A percentile compares a stretch with the other conserved stretches of the same genome.
phyloP scores from a whole-genome alignment of 179 eudicot genomes.

The Kewa caespitosa region DNA sequence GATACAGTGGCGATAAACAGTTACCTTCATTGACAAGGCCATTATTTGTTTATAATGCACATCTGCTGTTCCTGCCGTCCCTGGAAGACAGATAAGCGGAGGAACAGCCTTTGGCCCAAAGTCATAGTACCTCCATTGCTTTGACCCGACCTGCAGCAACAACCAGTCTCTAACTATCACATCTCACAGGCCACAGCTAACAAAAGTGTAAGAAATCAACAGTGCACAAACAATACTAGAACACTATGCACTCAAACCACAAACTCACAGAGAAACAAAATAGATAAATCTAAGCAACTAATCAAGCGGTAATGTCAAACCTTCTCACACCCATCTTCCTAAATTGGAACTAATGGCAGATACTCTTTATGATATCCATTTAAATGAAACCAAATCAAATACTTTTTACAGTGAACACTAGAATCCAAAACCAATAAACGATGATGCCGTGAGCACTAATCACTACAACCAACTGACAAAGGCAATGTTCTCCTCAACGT shows the following conservation, averaged over 20 bases:
- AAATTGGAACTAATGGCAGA: background rate
- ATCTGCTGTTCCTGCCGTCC: constrained; percentile 93
- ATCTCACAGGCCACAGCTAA: background rate
- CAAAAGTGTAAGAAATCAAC: background rate
- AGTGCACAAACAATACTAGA: background rate
- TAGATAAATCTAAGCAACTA: background rate
- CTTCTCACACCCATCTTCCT: background rate
- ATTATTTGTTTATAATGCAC: constrained; percentile 92
- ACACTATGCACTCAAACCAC: background rate
- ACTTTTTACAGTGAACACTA: background rate
- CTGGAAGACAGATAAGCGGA: constrained; percentile 91
- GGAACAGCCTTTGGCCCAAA: constrained; percentile 96
- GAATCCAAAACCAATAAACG: background rate
- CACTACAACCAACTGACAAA: background rate
- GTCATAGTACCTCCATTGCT: constrained; percentile 98
- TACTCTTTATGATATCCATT: background rate
- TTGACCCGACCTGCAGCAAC: constrained; percentile 63
- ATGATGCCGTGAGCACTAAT: background rate
- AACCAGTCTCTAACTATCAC: background rate
- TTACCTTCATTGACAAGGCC: constrained; percentile 93
- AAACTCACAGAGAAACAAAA: background rate
- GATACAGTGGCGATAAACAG: constrained; percentile 1
- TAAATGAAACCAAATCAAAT: background rate
- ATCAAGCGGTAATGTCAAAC: background rate
- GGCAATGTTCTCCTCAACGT: too few species aligned